phyloP scores from a whole-genome alignment of 1,284 basidiomycete species.

The Termitomyces sp. region DNA sequence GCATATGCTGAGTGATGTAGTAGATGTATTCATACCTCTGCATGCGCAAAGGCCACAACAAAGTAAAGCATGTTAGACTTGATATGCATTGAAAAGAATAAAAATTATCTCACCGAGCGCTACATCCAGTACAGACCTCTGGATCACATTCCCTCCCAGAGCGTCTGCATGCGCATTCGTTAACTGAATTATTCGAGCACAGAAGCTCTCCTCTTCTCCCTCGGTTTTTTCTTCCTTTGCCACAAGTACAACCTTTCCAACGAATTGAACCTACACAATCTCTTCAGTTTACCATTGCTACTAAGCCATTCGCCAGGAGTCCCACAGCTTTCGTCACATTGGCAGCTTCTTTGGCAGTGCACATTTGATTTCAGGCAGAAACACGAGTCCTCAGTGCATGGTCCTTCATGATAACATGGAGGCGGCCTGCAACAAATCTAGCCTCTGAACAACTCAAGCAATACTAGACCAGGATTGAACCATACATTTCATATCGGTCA shows the following conservation, averaged over 20 bases:
- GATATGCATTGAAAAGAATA: not conserved
- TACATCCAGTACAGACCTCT: constrained; percentile 37
- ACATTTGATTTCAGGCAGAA: constrained; percentile 27
- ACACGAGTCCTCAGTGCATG: constrained; percentile 32
- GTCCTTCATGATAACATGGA: constrained; percentile 37
- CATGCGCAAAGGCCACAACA: not conserved
- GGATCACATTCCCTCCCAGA: constrained; percentile 47
- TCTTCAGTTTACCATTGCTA: not conserved
- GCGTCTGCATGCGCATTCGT: constrained; percentile 32
- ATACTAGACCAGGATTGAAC: not conserved
- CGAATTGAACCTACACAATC: constrained; percentile 29
- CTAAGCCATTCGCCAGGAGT: not conserved
- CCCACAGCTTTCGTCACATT: constrained; percentile 30
- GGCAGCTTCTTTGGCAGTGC: constrained; percentile 31
- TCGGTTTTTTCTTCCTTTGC: constrained; percentile 2
- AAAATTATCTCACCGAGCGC: constrained; percentile 24
- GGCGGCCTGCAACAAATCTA: not conserved
- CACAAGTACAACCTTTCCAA: constrained; percentile 41
- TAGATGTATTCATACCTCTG: constrained; percentile 12
- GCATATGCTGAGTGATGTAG: not conserved
- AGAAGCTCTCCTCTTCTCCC: not conserved
- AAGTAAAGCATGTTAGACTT: not conserved
- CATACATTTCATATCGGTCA: constrained; percentile 5
- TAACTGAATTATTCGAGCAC: constrained; percentile 19
- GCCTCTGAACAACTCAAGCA: not conserved